These are phyloP conservation scores for Monosporascus sp. DNA, from an alignment of 2,329 filamentous ascomycete genomes.

Conservation along the genomic window DNA sequence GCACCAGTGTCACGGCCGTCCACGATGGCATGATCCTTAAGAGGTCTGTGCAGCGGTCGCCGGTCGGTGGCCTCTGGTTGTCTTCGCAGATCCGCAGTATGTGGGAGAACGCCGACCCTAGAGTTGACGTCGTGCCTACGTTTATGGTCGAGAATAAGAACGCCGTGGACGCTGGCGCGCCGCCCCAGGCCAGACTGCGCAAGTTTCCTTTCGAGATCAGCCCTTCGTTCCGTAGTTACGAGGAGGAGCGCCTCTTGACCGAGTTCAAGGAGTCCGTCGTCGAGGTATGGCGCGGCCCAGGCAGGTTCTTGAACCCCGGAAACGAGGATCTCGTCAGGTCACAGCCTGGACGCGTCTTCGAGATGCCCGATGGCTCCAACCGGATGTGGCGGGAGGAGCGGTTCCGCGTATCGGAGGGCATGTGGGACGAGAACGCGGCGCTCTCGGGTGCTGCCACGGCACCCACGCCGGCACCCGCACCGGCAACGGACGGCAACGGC, in stretches of 20 bases:
- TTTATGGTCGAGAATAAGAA: slow-evolving; percentile 86
- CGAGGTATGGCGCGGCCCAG: slow-evolving; percentile 83
- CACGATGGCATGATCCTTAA: slow-evolving; percentile 93
- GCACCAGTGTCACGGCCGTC: slow-evolving; percentile 82
- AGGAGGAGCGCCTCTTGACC: slow-evolving; percentile 88
- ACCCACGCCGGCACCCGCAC: slow-evolving; percentile 4
- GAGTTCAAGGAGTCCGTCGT: slow-evolving; percentile 98
- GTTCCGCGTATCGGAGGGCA: slow-evolving; percentile 77
- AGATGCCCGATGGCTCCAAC: slow-evolving; percentile 96
- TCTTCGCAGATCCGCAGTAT: slow-evolving; percentile 81
- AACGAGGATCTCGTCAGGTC: slow-evolving; percentile 73
- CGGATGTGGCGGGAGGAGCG: slow-evolving; percentile 89
- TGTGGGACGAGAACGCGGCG: slow-evolving; percentile 83
- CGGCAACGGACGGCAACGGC: slow-evolving; percentile 23
- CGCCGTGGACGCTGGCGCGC: slow-evolving; percentile 77
- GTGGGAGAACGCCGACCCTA: slow-evolving; percentile 64
- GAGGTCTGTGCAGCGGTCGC: slow-evolving; percentile 80
- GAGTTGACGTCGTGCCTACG: slow-evolving; percentile 73
- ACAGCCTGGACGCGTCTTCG: slow-evolving; percentile 80
- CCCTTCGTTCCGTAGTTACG: slow-evolving; percentile 71
- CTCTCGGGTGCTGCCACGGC: slow-evolving; percentile 30
- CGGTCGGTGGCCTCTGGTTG: slow-evolving; percentile 82
- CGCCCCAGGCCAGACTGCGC: slow-evolving; percentile 70
- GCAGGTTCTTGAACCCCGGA: slow-evolving; percentile 55
- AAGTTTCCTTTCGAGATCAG: slow-evolving; percentile 58